Conservation (phyloP, 2,329 filamentous ascomycete species). For the Fusarium neocosmosporiellum region DNA sequence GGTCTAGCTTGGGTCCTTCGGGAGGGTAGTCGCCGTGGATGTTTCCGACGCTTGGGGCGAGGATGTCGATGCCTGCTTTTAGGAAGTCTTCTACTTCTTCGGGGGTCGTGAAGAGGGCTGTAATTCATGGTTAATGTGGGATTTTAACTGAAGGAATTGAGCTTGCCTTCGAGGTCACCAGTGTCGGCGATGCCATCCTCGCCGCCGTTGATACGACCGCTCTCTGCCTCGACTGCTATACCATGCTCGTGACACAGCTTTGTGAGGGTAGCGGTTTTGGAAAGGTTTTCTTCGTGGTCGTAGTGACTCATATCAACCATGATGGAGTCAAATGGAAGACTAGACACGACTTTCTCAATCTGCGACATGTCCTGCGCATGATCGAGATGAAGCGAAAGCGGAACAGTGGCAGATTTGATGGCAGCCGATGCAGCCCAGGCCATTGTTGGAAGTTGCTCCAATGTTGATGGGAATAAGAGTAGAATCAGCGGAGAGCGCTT, state of each 20-base stretch:
- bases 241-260: not conserved
- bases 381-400: conserved; percentile 47
- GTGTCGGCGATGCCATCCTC: conserved; percentile 77
- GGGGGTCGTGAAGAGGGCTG: conserved; percentile 66
- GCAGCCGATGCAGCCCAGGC: conserved; percentile 54
- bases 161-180: conserved; percentile 55
- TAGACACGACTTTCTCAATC: not conserved
- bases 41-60: conserved; percentile 81
- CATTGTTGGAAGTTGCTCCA: conserved; percentile 15
- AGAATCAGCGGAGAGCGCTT: conserved; percentile 21
- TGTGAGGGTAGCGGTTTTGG: not conserved
- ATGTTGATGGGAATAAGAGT: conserved; percentile 14
- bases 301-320: conserved; percentile 22
- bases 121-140: not conserved
- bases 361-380: conserved; percentile 16
- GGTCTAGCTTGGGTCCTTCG: conserved; percentile 71
- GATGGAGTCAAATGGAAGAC: conserved; percentile 20
- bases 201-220: conserved; percentile 54
- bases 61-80: conserved; percentile 76
- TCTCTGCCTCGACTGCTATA: conserved; percentile 31
- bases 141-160: not conserved
- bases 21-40: conserved; percentile 80
- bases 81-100: conserved; percentile 79
- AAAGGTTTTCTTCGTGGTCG: conserved; percentile 5
- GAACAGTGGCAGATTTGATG: conserved; percentile 53